Conservation (phyloP, 345 rosid species). For the Raphanus sativus region DNA sequence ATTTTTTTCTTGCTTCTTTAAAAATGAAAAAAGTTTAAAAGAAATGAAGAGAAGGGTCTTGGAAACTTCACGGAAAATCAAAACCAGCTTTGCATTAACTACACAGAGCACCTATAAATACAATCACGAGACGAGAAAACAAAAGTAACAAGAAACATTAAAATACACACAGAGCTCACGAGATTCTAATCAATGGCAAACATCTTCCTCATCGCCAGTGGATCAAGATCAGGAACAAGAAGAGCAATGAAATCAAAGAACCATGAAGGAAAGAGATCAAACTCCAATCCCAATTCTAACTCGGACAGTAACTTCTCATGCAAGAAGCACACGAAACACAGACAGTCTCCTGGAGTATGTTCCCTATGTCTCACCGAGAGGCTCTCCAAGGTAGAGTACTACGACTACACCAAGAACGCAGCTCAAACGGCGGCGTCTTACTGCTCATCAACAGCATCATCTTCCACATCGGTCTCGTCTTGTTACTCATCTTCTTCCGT, state of each 20-base stretch:
- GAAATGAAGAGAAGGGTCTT: conserved; percentile 20
- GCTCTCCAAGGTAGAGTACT: conserved; percentile 29
- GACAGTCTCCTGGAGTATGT: conserved; percentile 40
- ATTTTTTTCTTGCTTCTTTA: neutral
- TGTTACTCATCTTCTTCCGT: conserved; percentile 33
- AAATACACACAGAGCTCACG: conserved; percentile 11
- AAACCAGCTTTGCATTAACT: conserved; percentile 30
- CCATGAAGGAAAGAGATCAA: conserved; percentile 23
- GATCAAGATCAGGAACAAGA: conserved; percentile 19
- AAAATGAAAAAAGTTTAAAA: neutral
- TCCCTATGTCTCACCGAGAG: conserved; percentile 37
- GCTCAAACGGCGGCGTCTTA: conserved; percentile 20
- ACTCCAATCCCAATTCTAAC: conserved; percentile 5
- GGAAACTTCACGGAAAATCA: conserved; percentile 32
- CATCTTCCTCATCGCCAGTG: conserved; percentile 20
- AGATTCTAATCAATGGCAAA: conserved; percentile 37
- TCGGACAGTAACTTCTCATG: conserved; percentile 36
- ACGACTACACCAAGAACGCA: conserved; percentile 19
- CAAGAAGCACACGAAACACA: conserved; percentile 40
- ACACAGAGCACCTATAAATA: conserved; percentile 28
- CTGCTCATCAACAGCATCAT: conserved; percentile 18
- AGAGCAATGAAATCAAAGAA: conserved; percentile 21
- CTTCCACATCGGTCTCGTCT: conserved; percentile 35
- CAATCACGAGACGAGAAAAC: conserved; percentile 13
- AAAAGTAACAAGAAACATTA: neutral